Conservation (phyloP, 2,329 filamentous ascomycete species). For the Dothideomycetes sp. region DNA sequence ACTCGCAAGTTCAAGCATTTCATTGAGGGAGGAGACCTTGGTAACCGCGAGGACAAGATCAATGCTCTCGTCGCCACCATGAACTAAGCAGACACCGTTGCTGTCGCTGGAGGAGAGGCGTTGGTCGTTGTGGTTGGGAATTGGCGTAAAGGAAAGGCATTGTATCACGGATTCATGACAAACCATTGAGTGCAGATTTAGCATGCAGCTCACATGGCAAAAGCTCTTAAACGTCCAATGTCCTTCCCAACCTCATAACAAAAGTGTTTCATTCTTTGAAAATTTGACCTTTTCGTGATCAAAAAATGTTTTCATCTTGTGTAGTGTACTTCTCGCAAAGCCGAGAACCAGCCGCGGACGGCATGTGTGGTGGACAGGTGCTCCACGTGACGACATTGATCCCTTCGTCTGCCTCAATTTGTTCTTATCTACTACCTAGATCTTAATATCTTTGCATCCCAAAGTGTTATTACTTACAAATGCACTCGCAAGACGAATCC, state of each 20-base stretch:
- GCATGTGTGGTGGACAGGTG: no score
- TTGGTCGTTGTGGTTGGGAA: conserved; percentile 10
- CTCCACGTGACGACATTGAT: no score
- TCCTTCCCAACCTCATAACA: conserved; percentile 8
- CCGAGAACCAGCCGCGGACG: no score
- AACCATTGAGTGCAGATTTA: conserved; percentile 7
- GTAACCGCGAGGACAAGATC: conserved; percentile 98
- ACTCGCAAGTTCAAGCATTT: conserved; percentile 98
- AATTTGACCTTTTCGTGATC: no score
- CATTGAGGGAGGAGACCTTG: conserved; percentile 92
- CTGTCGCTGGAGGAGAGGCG: conserved; percentile 1
- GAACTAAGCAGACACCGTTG: conserved; percentile 86
- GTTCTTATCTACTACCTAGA: no score
- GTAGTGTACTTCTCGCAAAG: no score
- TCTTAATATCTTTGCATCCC: no score
- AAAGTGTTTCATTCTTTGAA: no score
- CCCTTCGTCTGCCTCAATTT: no score
- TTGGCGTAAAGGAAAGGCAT: conserved; percentile 14
- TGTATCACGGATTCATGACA: conserved; percentile 9
- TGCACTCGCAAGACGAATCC: no score
- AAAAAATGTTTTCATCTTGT: no score
- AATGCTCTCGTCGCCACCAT: conserved; percentile 94
- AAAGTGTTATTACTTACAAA: no score
- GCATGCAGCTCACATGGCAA: conserved; percentile 14
- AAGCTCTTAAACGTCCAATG: conserved; percentile 15